These are phyloP conservation scores for Crinitomyces ghanaensis DNA, from an alignment of 805 yeast genomes.

Conservation along the genomic window DNA sequence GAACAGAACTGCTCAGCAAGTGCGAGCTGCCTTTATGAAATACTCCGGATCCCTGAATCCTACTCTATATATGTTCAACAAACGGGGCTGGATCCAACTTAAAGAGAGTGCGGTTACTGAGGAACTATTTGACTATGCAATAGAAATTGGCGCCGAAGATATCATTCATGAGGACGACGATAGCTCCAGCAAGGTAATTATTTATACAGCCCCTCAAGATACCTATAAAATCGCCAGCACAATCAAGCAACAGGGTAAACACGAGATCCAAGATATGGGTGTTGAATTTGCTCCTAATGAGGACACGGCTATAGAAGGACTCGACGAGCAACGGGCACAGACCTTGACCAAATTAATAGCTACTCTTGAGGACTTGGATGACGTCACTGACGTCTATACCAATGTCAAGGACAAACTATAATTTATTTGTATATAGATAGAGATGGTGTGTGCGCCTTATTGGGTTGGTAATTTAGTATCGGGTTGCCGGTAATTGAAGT, in stretches of 20 bases:
- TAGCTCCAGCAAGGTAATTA: conserved; percentile 16
- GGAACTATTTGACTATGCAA: conserved; percentile 56
- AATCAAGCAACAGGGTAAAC: conserved; percentile 37
- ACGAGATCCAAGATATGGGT: conserved; percentile 57
- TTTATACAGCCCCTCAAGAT: conserved; percentile 51
- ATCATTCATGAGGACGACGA: conserved; percentile 28
- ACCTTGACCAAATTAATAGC: conserved; percentile 46
- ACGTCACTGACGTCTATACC: conserved; percentile 68
- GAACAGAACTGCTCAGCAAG: conserved; percentile 63
- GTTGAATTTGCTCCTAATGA: conserved; percentile 54
- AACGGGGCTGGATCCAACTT: conserved; percentile 60
- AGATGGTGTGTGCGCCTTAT: not conserved
- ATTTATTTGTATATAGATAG: conserved; percentile 2
- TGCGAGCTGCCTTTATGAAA: conserved; percentile 65
- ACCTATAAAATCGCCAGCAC: conserved; percentile 50
- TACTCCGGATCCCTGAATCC: conserved; percentile 60
- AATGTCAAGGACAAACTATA: conserved; percentile 33
- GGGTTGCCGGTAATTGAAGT: conserved; percentile 7
- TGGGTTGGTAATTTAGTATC: conserved; percentile 2
- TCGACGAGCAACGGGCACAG: conserved; percentile 36
- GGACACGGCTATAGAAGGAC: conserved; percentile 32
- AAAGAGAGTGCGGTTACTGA: conserved; percentile 46
- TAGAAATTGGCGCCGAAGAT: conserved; percentile 67
- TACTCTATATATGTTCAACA: conserved; percentile 63
- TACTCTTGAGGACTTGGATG: conserved; percentile 67